Conservation (phyloP, 768 basidiomycete species). For the Leccinum rimulosum region DNA sequence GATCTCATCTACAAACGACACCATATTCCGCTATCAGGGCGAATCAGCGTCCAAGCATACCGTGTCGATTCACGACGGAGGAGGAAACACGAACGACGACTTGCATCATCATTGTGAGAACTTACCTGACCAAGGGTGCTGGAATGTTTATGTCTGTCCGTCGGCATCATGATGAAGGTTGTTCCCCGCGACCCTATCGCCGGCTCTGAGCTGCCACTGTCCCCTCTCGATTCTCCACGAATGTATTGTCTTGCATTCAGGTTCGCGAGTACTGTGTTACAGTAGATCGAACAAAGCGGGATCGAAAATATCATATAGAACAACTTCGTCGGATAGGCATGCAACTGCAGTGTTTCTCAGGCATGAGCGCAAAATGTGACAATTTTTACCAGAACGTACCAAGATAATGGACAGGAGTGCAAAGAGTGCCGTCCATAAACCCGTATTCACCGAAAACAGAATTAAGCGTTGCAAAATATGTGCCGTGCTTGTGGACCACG, state of each 20-base stretch:
- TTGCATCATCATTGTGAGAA: background rate
- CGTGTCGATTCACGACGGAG: background rate
- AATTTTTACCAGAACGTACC: background rate
- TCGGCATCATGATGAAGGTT: background rate
- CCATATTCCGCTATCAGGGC: background rate
- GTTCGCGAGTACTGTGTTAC: constrained; percentile 19
- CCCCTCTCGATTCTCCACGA: background rate
- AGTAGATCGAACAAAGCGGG: constrained; percentile 11
- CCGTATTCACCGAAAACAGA: constrained; percentile 18
- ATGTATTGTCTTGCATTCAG: constrained; percentile 12
- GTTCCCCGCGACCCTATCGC: background rate
- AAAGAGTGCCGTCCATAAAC: constrained; percentile 49
- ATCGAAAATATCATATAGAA: background rate
- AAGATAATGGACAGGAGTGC: constrained; percentile 38
- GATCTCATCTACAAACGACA: background rate
- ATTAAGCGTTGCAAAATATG: constrained; percentile 9
- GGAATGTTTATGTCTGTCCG: background rate
- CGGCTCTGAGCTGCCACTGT: background rate
- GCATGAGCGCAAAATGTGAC: background rate
- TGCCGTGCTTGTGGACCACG: constrained; percentile 1
- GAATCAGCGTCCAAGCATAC: background rate
- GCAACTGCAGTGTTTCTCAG: background rate
- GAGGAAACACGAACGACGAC: background rate
- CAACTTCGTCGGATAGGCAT: background rate
- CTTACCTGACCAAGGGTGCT: background rate